Evolutionary conservation across 768 basidiomycete genomes (phyloP).

Genomic region (Naganishia onofrii): DNA sequence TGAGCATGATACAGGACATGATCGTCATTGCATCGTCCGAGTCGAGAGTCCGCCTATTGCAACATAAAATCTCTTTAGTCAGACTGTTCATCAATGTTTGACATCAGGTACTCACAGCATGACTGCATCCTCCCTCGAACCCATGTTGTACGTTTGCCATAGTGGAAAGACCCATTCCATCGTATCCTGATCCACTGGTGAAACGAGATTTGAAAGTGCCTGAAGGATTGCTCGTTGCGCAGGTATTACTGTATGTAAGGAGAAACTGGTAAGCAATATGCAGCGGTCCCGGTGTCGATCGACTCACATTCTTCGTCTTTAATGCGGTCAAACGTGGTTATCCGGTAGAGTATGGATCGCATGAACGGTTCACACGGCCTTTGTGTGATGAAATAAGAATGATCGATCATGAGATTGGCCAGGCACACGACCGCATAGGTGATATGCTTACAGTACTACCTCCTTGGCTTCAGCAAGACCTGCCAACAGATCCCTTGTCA

Average conservation of each 20-base stretch:
- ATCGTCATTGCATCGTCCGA: constrained; percentile 66
- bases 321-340: constrained; percentile 72
- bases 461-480: constrained; percentile 70
- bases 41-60: constrained; percentile 57
- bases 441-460: constrained; percentile 64
- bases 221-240: constrained; percentile 70
- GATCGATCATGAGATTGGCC: background rate
- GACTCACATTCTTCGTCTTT: constrained; percentile 62
- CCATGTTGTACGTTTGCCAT: constrained; percentile 64
- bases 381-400: background rate
- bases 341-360: constrained; percentile 65
- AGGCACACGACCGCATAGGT: constrained; percentile 24
- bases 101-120: constrained; percentile 61
- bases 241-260: constrained; percentile 60
- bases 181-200: constrained; percentile 64
- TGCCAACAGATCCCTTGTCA: constrained; percentile 81
- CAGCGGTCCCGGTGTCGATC: background rate
- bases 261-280: background rate
- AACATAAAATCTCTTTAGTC: background rate
- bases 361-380: constrained; percentile 73
- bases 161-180: constrained; percentile 60
- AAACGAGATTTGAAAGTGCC: constrained; percentile 77
- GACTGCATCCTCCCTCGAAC: constrained; percentile 58
- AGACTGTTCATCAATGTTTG: constrained; percentile 52
- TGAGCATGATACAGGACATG: constrained; percentile 65